A percentile compares a stretch with the other conserved stretches of the same genome.
phyloP scores from a whole-genome alignment of 768 basidiomycete genomes.

The Dacryopinax spathularia region DNA sequence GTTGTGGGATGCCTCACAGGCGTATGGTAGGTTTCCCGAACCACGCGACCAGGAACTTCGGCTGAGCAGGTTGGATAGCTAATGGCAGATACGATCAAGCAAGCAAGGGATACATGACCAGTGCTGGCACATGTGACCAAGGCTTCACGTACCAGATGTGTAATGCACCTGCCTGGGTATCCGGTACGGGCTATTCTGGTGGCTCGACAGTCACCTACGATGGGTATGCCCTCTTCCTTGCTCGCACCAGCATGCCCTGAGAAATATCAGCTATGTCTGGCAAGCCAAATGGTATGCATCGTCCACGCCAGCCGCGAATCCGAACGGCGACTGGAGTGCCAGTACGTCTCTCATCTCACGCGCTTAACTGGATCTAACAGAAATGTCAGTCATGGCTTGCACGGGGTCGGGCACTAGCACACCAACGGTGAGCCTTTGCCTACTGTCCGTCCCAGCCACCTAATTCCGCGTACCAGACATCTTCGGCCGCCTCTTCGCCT shows the following conservation, averaged over 20 bases:
- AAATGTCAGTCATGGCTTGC: slow-evolving; percentile 39
- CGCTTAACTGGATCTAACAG: background rate
- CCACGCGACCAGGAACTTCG: slow-evolving; percentile 42
- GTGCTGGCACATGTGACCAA: slow-evolving; percentile 32
- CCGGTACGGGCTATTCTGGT: slow-evolving; percentile 37
- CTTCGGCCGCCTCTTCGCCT: slow-evolving; percentile 19
- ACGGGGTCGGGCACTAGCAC: slow-evolving; percentile 21
- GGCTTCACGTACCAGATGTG: slow-evolving; percentile 54
- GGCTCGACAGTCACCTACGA: slow-evolving; percentile 21
- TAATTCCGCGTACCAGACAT: slow-evolving; percentile 6
- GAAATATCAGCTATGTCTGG: slow-evolving; percentile 42
- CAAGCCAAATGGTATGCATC: slow-evolving; percentile 51
- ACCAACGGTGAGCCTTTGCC: slow-evolving; percentile 4
- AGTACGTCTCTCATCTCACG: slow-evolving; percentile 28
- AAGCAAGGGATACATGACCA: slow-evolving; percentile 6
- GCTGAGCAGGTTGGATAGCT: slow-evolving; percentile 23
- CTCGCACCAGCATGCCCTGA: background rate
- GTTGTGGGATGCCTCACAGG: slow-evolving; percentile 35
- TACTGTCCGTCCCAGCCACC: slow-evolving; percentile 9
- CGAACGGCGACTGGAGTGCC: slow-evolving; percentile 49
- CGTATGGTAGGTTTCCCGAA: slow-evolving; percentile 23
- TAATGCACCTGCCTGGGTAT: slow-evolving; percentile 35
- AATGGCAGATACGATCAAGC: slow-evolving; percentile 4
- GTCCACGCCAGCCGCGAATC: slow-evolving; percentile 32
- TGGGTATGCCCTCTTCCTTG: background rate